Evolutionary conservation across 1,139 yeast genomes (phyloP).

Genomic region (Geotrichum restrictum): DNA sequence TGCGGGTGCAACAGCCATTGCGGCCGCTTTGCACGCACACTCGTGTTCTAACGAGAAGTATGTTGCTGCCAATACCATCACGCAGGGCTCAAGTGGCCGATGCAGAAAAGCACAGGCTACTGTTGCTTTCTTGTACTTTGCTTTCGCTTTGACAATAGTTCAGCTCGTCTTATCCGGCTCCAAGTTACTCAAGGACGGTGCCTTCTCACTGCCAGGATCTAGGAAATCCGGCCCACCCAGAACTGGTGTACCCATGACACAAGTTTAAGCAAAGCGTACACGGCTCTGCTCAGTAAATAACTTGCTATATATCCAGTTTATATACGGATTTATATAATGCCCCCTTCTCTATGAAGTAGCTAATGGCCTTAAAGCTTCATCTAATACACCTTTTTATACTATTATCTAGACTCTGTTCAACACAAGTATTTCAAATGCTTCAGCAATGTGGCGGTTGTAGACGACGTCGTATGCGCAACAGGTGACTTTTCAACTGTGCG

Average conservation of each 20-base stretch:
- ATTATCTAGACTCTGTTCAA: no score
- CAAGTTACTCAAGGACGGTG: conserved; percentile 64
- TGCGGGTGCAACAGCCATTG: conserved; percentile 91
- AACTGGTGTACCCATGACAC: conserved; percentile 71
- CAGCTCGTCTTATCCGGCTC: conserved; percentile 60
- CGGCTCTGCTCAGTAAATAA: not conserved
- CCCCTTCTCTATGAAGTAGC: not conserved
- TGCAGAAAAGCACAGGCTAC: conserved; percentile 96
- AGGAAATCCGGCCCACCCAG: conserved; percentile 52
- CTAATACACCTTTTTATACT: no score
- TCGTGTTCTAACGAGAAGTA: conserved; percentile 71
- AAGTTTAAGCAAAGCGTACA: conserved; percentile 14
- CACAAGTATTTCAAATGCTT: no score
- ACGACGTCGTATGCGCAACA: no score
- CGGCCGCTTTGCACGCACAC: conserved; percentile 82
- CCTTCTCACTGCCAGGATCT: conserved; percentile 53
- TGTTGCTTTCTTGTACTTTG: conserved; percentile 84
- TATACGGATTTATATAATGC: not conserved
- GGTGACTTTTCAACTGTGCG: no score
- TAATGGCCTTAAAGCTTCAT: no score
- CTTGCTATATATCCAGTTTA: no score
- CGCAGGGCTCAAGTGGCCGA: conserved; percentile 73
- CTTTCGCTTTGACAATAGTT: conserved; percentile 70
- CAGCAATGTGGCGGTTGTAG: no score
- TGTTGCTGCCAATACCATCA: conserved; percentile 58